phyloP scores from a whole-genome alignment of 768 basidiomycete species.

The Tylopilus balloui region DNA sequence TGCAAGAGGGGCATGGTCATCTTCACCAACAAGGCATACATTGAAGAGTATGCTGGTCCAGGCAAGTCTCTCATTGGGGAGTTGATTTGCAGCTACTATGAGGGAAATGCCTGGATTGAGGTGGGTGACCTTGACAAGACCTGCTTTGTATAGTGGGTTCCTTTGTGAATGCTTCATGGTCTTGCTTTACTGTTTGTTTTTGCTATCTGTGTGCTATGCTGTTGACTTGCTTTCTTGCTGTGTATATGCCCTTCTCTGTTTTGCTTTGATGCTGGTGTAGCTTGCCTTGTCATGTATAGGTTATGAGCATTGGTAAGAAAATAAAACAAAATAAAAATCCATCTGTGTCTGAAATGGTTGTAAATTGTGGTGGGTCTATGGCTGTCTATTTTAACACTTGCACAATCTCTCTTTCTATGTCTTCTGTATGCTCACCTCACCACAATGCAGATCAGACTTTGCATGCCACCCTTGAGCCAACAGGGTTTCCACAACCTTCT shows the following conservation, averaged over 20 bases:
- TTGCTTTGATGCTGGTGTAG: neutral
- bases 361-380: too few species aligned
- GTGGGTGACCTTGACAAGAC: slow-evolving; percentile 27
- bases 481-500: neutral
- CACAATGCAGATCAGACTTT: too few species aligned
- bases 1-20: slow-evolving; percentile 79
- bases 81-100: slow-evolving; percentile 31
- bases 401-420: neutral
- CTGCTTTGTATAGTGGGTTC: slow-evolving; percentile 13
- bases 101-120: slow-evolving; percentile 35
- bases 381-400: neutral
- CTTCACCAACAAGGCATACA: slow-evolving; percentile 56
- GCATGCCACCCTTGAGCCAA: too few species aligned
- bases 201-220: slow-evolving; percentile 12
- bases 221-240: slow-evolving; percentile 18
- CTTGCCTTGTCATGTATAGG: slow-evolving; percentile 8
- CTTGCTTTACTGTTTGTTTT: neutral
- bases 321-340: slow-evolving; percentile 7
- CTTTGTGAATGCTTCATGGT: neutral
- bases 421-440: neutral
- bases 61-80: slow-evolving; percentile 40
- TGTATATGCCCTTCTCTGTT: slow-evolving; percentile 1
- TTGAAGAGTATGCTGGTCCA: slow-evolving; percentile 51
- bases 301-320: neutral
- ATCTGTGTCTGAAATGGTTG: too few species aligned